Evolutionary conservation across 2,329 filamentous ascomycete species (phyloP), one percentile per base, ranked within the genome.

Genomic region (Verruconis gallopava): DNA sequence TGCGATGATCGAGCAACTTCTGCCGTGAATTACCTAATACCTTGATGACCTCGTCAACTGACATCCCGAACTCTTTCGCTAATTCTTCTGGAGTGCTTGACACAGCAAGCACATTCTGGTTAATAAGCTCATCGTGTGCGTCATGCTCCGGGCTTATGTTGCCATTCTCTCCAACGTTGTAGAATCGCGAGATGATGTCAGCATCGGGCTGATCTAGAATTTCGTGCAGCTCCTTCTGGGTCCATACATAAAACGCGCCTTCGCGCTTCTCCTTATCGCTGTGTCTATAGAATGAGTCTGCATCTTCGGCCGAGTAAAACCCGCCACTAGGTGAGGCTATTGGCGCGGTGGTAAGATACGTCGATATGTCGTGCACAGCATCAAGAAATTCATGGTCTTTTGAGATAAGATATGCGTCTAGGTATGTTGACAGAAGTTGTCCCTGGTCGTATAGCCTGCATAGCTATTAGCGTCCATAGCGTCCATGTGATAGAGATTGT

Each of bases 201-300:
- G 79, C 79, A 45, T 82, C 76, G 32, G 78, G 70, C 3, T 73
- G 68, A 2, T 77, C 77, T 2, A 95, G 69, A 2, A 93, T 75
- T 9, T 76, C 72, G 46, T 86, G 79, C 46, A 96, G 81, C 55
- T 96, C 88, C 40, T 85, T 81, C 40, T 81, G 66, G 1, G 88
- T 93, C 89, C 89, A 98, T 3, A 95, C 75, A 53, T 96, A 95
- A 57, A 85, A 96, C 0, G 88, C 89, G 0, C 91, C 91, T 60
- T 96, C 88, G 22, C 82, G 75, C 67, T 88, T 86, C 42, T 93
- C 82, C 3, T 69, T 72, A 52, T 93, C 85, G 2, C 78, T 77
- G n/a, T 72, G 73, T 21, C 74, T 73, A 39, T 81, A 80, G 40
- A 76, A 71, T 1, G 86, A 94, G 57, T 95, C 88, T 0, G 91